Evolutionary conservation across 225 moss, liverwort and hornwort genomes (phyloP).

Genomic region (Sphagnum contortum): DNA sequence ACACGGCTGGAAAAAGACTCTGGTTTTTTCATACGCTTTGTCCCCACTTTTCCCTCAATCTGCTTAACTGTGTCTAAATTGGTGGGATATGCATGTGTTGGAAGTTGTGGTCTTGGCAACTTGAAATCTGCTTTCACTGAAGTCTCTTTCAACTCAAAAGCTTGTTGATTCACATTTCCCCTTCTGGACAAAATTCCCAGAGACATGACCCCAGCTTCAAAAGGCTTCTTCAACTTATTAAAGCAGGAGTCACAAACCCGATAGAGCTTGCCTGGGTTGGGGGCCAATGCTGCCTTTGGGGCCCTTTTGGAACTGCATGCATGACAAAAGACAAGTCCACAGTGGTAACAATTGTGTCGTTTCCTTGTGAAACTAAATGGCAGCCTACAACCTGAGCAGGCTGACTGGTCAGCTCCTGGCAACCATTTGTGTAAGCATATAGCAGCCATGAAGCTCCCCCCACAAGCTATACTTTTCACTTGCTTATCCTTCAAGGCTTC

Average conservation of each 20-base stretch:
- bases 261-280: slow-evolving; percentile 63
- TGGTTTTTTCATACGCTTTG: slow-evolving; percentile 60
- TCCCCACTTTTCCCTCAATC: slow-evolving; percentile 36
- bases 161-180: slow-evolving; percentile 22
- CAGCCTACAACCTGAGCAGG: slow-evolving; percentile 80
- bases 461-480: slow-evolving; percentile 91
- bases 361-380: slow-evolving; percentile 92
- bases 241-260: slow-evolving; percentile 95
- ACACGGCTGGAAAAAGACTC: slow-evolving; percentile 74
- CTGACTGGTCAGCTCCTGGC: slow-evolving; percentile 87
- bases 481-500: slow-evolving; percentile 91
- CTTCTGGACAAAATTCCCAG: slow-evolving; percentile 35
- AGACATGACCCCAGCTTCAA: slow-evolving; percentile 48
- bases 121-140: slow-evolving; percentile 48
- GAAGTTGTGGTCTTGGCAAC: slow-evolving; percentile 41
- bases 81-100: slow-evolving; percentile 53
- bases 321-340: slow-evolving; percentile 86
- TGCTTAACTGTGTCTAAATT: slow-evolving; percentile 42
- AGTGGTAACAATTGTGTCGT: slow-evolving; percentile 98
- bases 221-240: slow-evolving; percentile 70
- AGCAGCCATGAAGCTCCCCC: slow-evolving; percentile 76
- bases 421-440: slow-evolving; percentile 96
- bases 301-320: slow-evolving; percentile 94
- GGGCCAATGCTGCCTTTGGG: slow-evolving; percentile 75
- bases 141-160: slow-evolving; percentile 68